Base-by-base conservation (phyloP, 1,284 basidiomycete species). In the Ganoderma resinaceum region DNA sequence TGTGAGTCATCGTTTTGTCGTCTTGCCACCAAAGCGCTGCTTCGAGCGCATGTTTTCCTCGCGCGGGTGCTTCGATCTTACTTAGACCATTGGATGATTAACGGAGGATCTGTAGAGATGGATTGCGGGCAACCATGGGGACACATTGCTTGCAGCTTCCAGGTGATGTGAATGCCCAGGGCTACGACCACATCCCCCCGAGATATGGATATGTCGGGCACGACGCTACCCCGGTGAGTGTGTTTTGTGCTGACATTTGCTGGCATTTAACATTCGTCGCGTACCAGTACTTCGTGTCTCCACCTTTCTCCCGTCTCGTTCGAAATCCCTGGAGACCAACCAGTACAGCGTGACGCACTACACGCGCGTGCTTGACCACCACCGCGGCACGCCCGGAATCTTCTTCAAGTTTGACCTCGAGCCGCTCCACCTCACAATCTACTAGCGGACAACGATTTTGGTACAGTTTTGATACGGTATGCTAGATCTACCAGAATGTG, bases 281-380 rank as follows among this genome's bases (percentile, higher is more conserved):
- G n/a, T 98, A 96, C 80, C 96, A 98, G 78, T 99, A 99, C 79
- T 99, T 95, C 85, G 83, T 99, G 96, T 99, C 2, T 97, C 97
- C 0, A 99, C 97, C 0, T 94, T 92, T 3, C 99, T 97, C 71
- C 91, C 88, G 38, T 91, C 83, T 46, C 88, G 84, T 67, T 88
- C 81, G 66, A 78, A 62, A 33, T 88, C 91, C 11, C 79, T 94
- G n/a, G 80, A 89, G 38, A 99, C 97, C 0, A 91, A 96, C 76
- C 94, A 98, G 80, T 99, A 99, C 82, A 95, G 94, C 61, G 97
- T 99, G 1, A 98, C 95, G 0, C 95, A 98, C 80, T 97, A 98
- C 79, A 90, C 89, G 2, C 89, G 95, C 16, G 84, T 87, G 18
- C 84, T 98, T 14, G 85, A 91, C 58, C 94, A 96, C 76, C 89